Conservation (phyloP, 805 yeast species). For the Saccharomycopsis microspora region DNA sequence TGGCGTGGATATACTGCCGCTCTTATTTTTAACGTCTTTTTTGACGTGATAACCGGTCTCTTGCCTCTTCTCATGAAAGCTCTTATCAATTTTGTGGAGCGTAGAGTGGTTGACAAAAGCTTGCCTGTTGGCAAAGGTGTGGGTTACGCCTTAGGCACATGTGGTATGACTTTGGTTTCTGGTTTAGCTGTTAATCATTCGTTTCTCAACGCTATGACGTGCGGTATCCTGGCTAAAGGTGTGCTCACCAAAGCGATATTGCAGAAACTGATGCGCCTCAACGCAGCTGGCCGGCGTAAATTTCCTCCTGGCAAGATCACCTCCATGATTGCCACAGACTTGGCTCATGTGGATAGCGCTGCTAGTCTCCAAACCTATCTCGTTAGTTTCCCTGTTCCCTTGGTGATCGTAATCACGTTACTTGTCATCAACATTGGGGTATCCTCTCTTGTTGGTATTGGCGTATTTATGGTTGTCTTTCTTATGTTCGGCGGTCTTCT, state of each 20-base stretch:
- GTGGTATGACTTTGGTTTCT: conserved; percentile 29
- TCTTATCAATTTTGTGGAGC: conserved; percentile 43
- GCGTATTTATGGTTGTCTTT: conserved; percentile 23
- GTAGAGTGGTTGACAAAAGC: conserved; percentile 28
- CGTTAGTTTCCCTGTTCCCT: conserved; percentile 37
- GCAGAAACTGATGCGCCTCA: conserved; percentile 50
- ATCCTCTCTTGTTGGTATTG: conserved; percentile 56
- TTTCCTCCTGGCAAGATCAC: conserved; percentile 57
- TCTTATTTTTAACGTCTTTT: conserved; percentile 29
- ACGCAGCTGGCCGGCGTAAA: conserved; percentile 38
- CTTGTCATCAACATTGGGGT: conserved; percentile 58
- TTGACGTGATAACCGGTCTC: conserved; percentile 37
- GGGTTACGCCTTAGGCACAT: conserved; percentile 48
- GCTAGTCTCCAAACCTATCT: conserved; percentile 48
- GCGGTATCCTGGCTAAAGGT: conserved; percentile 60
- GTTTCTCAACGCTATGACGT: conserved; percentile 37
- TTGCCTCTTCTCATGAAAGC: conserved; percentile 45
- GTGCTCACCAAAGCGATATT: conserved; percentile 54
- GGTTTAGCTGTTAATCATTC: conserved; percentile 38
- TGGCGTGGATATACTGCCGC: conserved; percentile 31
- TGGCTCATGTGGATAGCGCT: conserved; percentile 64
- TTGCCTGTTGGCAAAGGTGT: conserved; percentile 31
- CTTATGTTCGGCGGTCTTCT: conserved; percentile 26
- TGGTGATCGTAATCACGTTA: conserved; percentile 48
- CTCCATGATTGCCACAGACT: conserved; percentile 65